Base-by-base conservation (phyloP, 2,329 filamentous ascomycete genomes). In the Decorospora gaudefroyi region DNA sequence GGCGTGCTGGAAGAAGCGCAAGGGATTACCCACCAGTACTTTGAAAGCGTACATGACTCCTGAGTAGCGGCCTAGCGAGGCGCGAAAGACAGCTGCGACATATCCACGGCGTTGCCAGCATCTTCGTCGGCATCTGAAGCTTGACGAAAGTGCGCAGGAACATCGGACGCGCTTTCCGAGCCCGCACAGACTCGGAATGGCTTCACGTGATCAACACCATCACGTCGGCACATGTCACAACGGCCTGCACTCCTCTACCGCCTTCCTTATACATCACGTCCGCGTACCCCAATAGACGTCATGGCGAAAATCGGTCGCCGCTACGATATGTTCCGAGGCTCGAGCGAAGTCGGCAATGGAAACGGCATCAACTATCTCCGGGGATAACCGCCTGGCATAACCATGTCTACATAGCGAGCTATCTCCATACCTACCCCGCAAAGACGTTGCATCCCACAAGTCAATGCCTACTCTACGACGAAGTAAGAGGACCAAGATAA, bases 81-180 rank as follows among this genome's bases (percentile, higher is more conserved):
- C 70, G 70, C 49, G 64, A 64, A 40, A 78, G 61, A 62, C 75
- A 77, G 65, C 65, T 70, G 62, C 73, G 71, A 60, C 76, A 79
- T 65, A 74, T 65, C 73, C 74, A 76, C 19, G 67, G 62, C 21
- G 60, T 55, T 44, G 59, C 59, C 37, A 70, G 59, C 75, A 77
- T 77, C 31, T 46, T 62, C 36, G 38, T 46, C 25, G 34, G 35
- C 17, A 28, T 28, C 40, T 36, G 42, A 39, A 39, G 42, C 39
- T 45, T 49, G 34, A 44, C 40, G 38, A 27, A 42, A 41, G 34
- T 31, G 31, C 47, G 28, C 30, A 38, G 18, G 13, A 21, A 34
- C 28, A 15, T 33, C 42, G 11, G 50, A 62, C 55, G 55, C 59
- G 62, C 47, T 52, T 59, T 56, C 55, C 52, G 50, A 39, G 38